Conservation (phyloP, 2,329 filamentous ascomycete species). For the Gyromitra esculenta region DNA sequence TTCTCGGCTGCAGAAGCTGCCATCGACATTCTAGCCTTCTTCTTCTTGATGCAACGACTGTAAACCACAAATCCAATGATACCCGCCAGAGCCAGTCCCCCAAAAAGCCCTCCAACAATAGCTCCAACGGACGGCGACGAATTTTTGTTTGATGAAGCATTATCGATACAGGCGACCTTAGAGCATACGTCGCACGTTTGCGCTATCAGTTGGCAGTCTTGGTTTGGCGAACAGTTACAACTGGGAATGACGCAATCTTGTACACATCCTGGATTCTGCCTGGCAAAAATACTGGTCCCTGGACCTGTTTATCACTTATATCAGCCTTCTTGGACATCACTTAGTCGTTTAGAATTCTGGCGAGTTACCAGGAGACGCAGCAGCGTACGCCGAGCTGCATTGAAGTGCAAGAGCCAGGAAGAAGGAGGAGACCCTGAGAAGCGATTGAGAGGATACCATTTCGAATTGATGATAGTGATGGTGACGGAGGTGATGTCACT, state of each 20-base stretch:
- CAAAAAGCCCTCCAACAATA: slow-evolving; percentile 90
- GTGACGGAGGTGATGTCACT: slow-evolving; percentile 41
- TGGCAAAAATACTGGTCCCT: slow-evolving; percentile 50
- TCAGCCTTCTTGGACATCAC: slow-evolving; percentile 4
- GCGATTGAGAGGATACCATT: slow-evolving; percentile 40
- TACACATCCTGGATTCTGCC: slow-evolving; percentile 47
- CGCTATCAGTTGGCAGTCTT: slow-evolving; percentile 65
- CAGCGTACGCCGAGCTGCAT: slow-evolving; percentile 35
- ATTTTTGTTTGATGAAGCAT: slow-evolving; percentile 58
- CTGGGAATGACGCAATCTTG: slow-evolving; percentile 30
- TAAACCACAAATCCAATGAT: slow-evolving; percentile 81
- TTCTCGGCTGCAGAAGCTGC: slow-evolving; percentile 66
- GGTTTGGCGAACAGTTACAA: slow-evolving; percentile 41
- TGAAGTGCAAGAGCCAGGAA: slow-evolving; percentile 45
- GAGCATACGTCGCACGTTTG: slow-evolving; percentile 71
- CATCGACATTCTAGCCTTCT: slow-evolving; percentile 69
- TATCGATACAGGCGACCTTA: slow-evolving; percentile 66
- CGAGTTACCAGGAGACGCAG: slow-evolving; percentile 43
- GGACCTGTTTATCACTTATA: slow-evolving; percentile 31
- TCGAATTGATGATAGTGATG: slow-evolving; percentile 1
- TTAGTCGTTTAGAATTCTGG: not conserved
- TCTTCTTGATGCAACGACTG: slow-evolving; percentile 81
- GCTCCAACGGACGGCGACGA: slow-evolving; percentile 71
- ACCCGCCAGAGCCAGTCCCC: slow-evolving; percentile 79
- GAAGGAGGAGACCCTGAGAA: slow-evolving; percentile 27